A percentile compares a stretch with the other conserved stretches of the same genome.
Conservation (phyloP, 2,329 filamentous ascomycete genomes). For the Grosmannia penicillata region DNA sequence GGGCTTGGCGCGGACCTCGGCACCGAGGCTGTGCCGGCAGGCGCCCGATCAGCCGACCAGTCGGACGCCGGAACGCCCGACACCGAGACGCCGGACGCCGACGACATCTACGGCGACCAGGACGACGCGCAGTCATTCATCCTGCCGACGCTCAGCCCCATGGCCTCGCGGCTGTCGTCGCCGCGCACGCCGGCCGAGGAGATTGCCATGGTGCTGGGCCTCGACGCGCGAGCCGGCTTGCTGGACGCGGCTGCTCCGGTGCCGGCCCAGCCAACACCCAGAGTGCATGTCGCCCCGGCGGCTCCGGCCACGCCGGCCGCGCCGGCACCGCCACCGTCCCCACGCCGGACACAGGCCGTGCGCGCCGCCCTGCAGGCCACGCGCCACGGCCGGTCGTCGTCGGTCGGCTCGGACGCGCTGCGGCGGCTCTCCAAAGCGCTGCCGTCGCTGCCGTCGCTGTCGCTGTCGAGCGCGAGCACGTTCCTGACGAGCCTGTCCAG, state of each 20-base stretch:
- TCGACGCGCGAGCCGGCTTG: conserved; percentile 13
- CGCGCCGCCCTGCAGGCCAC: conserved; percentile 6
- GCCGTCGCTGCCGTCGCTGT: conserved; percentile 37
- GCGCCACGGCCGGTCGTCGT: conserved; percentile 34
- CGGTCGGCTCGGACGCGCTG: conserved; percentile 40
- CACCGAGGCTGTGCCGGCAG: no score
- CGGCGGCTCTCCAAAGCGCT: conserved; percentile 41
- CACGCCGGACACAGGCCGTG: background rate
- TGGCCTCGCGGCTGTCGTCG: conserved; percentile 39
- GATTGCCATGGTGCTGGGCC: conserved; percentile 37
- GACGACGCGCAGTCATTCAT: conserved; percentile 46
- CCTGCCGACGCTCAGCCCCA: conserved; percentile 41
- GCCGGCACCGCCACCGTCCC: background rate
- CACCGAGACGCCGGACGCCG: conserved; percentile 17
- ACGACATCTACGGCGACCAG: conserved; percentile 25
- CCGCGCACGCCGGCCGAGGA: conserved; percentile 40
- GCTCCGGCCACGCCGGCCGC: background rate
- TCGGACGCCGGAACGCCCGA: background rate
- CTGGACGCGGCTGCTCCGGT: conserved; percentile 10
- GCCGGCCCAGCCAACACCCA: conserved; percentile 10
- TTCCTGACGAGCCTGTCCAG: conserved; percentile 21
- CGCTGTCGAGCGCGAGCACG: conserved; percentile 20
- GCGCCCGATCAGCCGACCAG: background rate
- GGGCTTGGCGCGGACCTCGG: no score
- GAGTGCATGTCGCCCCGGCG: no score